Conservation (phyloP, 768 basidiomycete species). For the Boletus edulis region DNA sequence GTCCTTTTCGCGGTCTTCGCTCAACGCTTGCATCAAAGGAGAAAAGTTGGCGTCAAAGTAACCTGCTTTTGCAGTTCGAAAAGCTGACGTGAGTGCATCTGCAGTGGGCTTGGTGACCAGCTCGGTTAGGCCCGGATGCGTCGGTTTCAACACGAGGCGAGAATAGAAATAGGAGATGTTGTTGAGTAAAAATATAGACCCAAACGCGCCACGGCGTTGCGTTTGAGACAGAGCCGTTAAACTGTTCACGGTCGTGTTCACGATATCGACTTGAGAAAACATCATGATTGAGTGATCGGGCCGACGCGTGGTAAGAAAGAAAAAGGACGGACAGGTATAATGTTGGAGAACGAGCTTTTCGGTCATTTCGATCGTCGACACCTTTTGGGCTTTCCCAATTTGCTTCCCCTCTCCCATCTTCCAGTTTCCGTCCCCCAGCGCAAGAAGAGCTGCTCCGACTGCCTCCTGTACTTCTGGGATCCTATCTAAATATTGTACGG, state of each 20-base stretch:
- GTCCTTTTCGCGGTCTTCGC: slow-evolving; percentile 45
- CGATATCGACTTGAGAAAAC: slow-evolving; percentile 61
- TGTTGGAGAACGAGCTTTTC: slow-evolving; percentile 68
- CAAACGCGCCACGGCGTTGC: slow-evolving; percentile 60
- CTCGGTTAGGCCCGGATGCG: slow-evolving; percentile 41
- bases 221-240: slow-evolving; percentile 62
- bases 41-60: slow-evolving; percentile 86
- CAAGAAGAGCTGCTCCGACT: slow-evolving; percentile 60
- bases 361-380: slow-evolving; percentile 44
- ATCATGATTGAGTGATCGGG: not conserved
- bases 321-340: slow-evolving; percentile 57
- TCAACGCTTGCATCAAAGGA: slow-evolving; percentile 63
- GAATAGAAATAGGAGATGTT: slow-evolving; percentile 70
- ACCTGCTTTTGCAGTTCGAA: slow-evolving; percentile 77
- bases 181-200: slow-evolving; percentile 77
- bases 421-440: slow-evolving; percentile 87
- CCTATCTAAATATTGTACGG: slow-evolving; percentile 64
- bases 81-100: slow-evolving; percentile 64
- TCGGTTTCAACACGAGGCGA: slow-evolving; percentile 53
- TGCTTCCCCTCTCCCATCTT: slow-evolving; percentile 84
- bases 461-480: slow-evolving; percentile 70
- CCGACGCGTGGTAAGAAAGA: not conserved
- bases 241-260: slow-evolving; percentile 59
- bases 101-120: slow-evolving; percentile 61
- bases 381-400: slow-evolving; percentile 49